Base-by-base conservation (phyloP, 805 yeast species). In the Scheffersomyces lignosus region DNA sequence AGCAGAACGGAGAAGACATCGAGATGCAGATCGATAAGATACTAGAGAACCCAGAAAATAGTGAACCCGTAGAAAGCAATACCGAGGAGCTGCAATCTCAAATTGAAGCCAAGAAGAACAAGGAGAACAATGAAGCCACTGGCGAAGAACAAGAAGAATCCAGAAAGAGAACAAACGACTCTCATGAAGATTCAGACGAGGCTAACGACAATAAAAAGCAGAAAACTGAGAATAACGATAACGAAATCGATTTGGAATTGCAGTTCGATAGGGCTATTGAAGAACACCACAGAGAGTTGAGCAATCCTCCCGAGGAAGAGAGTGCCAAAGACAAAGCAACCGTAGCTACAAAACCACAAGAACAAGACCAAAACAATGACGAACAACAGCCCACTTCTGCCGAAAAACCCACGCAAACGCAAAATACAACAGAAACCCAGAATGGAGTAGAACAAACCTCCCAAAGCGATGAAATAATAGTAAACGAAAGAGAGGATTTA, bases 401-500 rank as follows among this genome's bases (percentile, higher is more conserved):
- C 7, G 24, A 20, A 20, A 10, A 20, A 20, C 24, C 24, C 24
- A 10, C 24, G 7, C 9, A 20, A 20, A 20, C 7, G 10, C 24
- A 20, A 20, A 20, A 20, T 20, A 20, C 7, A 7, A 20, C 24
- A 7, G 24, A 20, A 20, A 20, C 9, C 10, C 7, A 20, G 7
- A 20, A 20, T 20, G 24, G 24, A 4, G 23, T 5, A 12, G 15
- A 20, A 13, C 14, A 29, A 18, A n/a, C n/a, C n/a, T n/a, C n/a
- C n/a, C n/a, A n/a, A n/a, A n/a, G n/a, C n/a, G 24, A 20, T 7
- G 33, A 36, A 12, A 27, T 20, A 10, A 17, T 8, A 9, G 12
- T 48, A 3, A 40, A 49, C 26, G 66, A 62, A 31, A 49, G 50
- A 24, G 54, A 45, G 29, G 51, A 54, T 29, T 45, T 64, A 15